Base-by-base conservation (phyloP, 441 rosid species). In the Hypseocharis bilobata region DNA sequence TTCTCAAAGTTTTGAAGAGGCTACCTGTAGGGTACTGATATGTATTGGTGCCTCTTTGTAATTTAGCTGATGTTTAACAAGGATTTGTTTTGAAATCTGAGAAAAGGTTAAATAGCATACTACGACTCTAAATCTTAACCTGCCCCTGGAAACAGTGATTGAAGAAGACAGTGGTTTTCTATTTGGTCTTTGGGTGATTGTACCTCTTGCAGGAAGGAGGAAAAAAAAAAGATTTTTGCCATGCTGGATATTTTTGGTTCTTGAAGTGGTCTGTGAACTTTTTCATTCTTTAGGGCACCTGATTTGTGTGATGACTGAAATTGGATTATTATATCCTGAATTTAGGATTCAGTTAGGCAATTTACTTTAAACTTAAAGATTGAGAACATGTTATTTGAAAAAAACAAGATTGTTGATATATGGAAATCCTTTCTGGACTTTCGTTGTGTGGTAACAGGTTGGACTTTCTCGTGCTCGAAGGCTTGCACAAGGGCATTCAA, bases 381-480 rank as follows among this genome's bases (percentile, higher is more conserved):
- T n/a, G n/a, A n/a, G n/a, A n/a, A n/a, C n/a, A n/a, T n/a, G n/a
- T n/a, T n/a, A n/a, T n/a, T n/a, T n/a, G n/a, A n/a, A n/a, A n/a
- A n/a, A n/a, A n/a, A n/a, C n/a, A n/a, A n/a, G n/a, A n/a, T n/a
- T n/a, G n/a, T n/a, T n/a, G n/a, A 10, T 25, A 6, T 7, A n/a
- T 51, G 62, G 51, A 13, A 54, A 23, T 60, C 68, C 16, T 36
- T 23, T 16, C 8, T 78, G 67, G 66, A 20, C 25, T 64, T 44
- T 59, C 59, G n/a, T n/a, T 73, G 59, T 72, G 74, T 63, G 64
- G 64, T 45, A 55, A 26, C 74, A 93, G 99, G 97, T 93, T 45
- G 99, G 99, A 70, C 85, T 93, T 69, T 93, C 99, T 67, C 96
- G 85, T 30, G 99, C 97, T 64, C 85, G 92, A 74, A 82, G 96